Evolutionary conservation across 1,284 basidiomycete species (phyloP), one percentile per base, ranked within the genome.

Genomic region (Trametes sp.): DNA sequence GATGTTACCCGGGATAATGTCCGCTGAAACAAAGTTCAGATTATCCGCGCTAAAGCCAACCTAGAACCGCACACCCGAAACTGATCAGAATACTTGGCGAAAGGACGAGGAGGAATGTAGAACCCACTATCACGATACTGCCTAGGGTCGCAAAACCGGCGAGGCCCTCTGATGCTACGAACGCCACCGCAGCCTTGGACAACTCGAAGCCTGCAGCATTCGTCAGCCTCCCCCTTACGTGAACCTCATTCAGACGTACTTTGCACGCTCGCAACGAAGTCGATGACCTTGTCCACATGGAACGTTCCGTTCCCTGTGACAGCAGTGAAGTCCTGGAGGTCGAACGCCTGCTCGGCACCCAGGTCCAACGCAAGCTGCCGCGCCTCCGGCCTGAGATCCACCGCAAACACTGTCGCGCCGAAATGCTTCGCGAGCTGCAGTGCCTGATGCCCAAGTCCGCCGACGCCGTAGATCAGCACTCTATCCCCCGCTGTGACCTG

Each of bases 391-490:
- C 45, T 26, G 42, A 52, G 36, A 59, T 60, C 54, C 42, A 41
- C 54, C 19, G 61, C 65, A 24, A 45, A 66, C 7, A 63, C 62
- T 1, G 57, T 61, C 41, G 65, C 62, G 2, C 62, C 65, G 44
- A 57, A 57, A 41, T 24, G 36, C 54, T 59, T 54, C 11, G 54
- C 59, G 23, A 66, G 49, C 41, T 63, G 62, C n/a, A 63, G 23
- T 4, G 61, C 65, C 36, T 58, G 58, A 42, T 66, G 65, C 9
- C 61, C 65, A 13, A 66, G 53, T 1, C 59, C 65, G 35, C 61
- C 57, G 24, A 63, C 35, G 41, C 65, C 65, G 38, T 61, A 63
- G 23, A 66, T 51, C 29, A 63, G 54, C 23, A 63, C 65, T 35
- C 46, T 10, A 26, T 48, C 46, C 10, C 46, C 46, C 26, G 8